A percentile compares a stretch with the other conserved stretches of the same genome.
phyloP scores from a whole-genome alignment of 129 eudicot species.

The Erigeron canadensis region DNA sequence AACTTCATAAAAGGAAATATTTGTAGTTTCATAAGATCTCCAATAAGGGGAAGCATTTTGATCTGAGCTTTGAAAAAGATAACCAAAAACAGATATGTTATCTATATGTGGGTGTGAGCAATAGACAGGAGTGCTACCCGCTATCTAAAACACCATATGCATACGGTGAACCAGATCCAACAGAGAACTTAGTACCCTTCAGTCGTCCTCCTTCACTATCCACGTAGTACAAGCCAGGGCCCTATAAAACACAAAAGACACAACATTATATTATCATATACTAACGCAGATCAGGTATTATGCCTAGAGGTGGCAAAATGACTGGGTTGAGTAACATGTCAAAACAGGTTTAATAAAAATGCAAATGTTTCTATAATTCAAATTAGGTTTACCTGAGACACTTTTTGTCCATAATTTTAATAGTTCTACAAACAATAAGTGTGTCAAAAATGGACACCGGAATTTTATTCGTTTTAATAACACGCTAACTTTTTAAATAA shows the following conservation, averaged over 20 bases:
- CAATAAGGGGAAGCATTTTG: not conserved
- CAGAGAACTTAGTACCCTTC: slow-evolving; percentile 82
- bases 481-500: not conserved
- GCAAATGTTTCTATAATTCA: not conserved
- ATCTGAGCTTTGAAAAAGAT: not conserved
- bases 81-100: not conserved
- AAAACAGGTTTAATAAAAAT: not conserved
- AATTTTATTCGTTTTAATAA: not conserved
- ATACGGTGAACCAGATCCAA: slow-evolving; percentile 96
- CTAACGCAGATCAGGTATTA: not conserved
- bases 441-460: not conserved
- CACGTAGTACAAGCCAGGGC: slow-evolving; percentile 90
- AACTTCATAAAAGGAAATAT: not conserved
- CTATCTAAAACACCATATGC: slow-evolving; percentile 93
- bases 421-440: not conserved
- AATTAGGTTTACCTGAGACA: not conserved
- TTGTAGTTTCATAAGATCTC: not conserved
- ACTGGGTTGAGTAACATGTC: not conserved
- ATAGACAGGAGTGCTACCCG: slow-evolving; percentile 46
- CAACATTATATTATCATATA: not conserved
- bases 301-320: not conserved
- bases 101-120: not conserved
- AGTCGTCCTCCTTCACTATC: slow-evolving; percentile 97
- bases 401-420: not conserved
- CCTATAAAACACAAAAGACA: slow-evolving; percentile 35